phyloP scores from a whole-genome alignment of 192 early-diverging fungal species.

The Gigaspora rosea region DNA sequence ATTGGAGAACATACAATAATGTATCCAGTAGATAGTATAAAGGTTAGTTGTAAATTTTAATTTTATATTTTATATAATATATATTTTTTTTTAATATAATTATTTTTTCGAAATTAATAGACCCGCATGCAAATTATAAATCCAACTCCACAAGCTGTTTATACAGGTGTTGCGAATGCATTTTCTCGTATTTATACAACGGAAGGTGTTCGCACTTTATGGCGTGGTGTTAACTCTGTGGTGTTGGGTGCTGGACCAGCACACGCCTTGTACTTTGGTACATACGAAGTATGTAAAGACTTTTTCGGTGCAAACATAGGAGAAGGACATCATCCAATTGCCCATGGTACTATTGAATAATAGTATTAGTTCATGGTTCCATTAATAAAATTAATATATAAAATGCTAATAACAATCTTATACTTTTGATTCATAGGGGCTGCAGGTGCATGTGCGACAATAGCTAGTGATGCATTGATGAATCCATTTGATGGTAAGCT shows the following conservation, averaged over 20 bases:
- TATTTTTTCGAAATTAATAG: conserved; percentile 42
- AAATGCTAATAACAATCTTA: background rate
- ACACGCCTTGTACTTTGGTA: conserved; percentile 94
- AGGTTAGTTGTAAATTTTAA: conserved; percentile 58
- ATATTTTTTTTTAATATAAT: background rate
- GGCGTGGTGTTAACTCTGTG: conserved; percentile 92
- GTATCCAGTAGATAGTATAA: conserved; percentile 93
- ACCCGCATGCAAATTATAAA: conserved; percentile 92
- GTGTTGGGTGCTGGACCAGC: conserved; percentile 92
- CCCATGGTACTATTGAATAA: conserved; percentile 52
- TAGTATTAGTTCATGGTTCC: background rate
- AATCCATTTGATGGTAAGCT: conserved; percentile 92
- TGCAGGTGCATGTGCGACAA: conserved; percentile 87
- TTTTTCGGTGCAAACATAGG: conserved; percentile 59
- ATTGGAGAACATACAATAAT: conserved; percentile 96
- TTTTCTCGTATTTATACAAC: conserved; percentile 69
- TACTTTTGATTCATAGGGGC: conserved; percentile 51
- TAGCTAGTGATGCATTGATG: conserved; percentile 87
- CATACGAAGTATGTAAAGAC: conserved; percentile 90
- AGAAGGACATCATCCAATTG: conserved; percentile 57
- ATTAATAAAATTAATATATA: background rate
- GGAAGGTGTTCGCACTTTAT: conserved; percentile 80
- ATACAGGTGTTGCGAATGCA: conserved; percentile 71
- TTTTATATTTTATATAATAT: background rate
- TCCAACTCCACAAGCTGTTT: conserved; percentile 66